Conservation (phyloP, 2,329 filamentous ascomycete species). For the Diplodia mutila region DNA sequence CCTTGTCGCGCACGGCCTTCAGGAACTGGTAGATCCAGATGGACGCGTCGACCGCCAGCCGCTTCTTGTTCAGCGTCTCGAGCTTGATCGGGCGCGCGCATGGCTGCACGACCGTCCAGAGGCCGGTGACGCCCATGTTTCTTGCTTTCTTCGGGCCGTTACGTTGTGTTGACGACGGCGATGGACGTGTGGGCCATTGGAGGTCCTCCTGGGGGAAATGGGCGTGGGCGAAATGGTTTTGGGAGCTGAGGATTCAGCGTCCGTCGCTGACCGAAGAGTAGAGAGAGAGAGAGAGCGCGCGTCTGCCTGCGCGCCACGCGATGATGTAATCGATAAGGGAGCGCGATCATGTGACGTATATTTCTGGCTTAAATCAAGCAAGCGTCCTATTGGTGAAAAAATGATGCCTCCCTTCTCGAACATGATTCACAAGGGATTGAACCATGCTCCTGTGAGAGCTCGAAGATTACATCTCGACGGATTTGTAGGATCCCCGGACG, state of each 20-base stretch:
- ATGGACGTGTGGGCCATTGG: neutral
- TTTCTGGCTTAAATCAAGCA: too few species aligned
- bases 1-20: constrained; percentile 97
- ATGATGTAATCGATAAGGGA: constrained; percentile 24
- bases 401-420: too few species aligned
- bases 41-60: constrained; percentile 93
- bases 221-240: neutral
- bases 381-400: too few species aligned
- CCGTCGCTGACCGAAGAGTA: neutral
- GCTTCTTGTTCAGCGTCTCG: constrained; percentile 93
- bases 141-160: neutral
- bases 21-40: constrained; percentile 99
- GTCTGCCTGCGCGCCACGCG: constrained; percentile 21
- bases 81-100: constrained; percentile 95
- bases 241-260: neutral
- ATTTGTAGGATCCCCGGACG: too few species aligned
- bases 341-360: constrained; percentile 3
- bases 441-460: too few species aligned
- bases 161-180: neutral
- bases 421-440: too few species aligned
- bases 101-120: constrained; percentile 95
- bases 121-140: constrained; percentile 92
- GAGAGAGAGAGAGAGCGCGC: neutral
- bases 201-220: neutral
- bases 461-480: too few species aligned